Evolutionary conservation across 164 flowering plant genomes (phyloP), one percentile per base, ranked within the genome.

Genomic region (Aristolochia fimbriata): DNA sequence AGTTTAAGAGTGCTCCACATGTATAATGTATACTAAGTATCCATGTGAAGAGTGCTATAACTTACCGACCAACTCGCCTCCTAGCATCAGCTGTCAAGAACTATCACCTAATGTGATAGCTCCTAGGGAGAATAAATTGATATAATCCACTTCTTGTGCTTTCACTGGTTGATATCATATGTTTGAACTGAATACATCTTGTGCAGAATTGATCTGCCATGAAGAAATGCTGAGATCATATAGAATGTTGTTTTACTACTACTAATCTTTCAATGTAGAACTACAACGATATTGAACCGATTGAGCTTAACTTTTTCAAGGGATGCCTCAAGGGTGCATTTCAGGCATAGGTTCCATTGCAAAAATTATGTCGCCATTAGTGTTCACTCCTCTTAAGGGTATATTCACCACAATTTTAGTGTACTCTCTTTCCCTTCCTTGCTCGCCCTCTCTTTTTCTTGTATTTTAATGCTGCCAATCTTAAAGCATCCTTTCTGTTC

Each of bases 271-370:
- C 43, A 37, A 37, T 37, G 43, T 37, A 37, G 9, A 37, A 37
- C 12, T 37, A 37, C 12, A 37, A 7, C 43, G 4, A 37, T 3
- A 37, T 37, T 15, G 10, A 37, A n/a, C 14, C 15, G 15, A 30
- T 20, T 21, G 47, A 55, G 66, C n/a, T 24, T 46, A 11, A 21
- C 58, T 12, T 23, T 52, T 54, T 30, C 80, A 88, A 95, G 98
- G 96, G 19, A 92, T 80, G 77, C 88, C 80, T 73, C 96, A 92
- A 74, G 98, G 98, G 50, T 92, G 95, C 73, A 77, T 92, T 47
- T 83, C 91, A 45, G 96, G 96, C 54, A 73, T 92, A 64, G 71
- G 77, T 68, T 84, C 96, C 47, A 76, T 89, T 19, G 87, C 90
- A 58, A 82, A 69, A 76, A 78, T 85, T 48, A 58, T 89, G 23